These are phyloP conservation scores for Hirsutella rhossiliensis DNA, from an alignment of 2,329 filamentous ascomycete species.

Conservation along the genomic window DNA sequence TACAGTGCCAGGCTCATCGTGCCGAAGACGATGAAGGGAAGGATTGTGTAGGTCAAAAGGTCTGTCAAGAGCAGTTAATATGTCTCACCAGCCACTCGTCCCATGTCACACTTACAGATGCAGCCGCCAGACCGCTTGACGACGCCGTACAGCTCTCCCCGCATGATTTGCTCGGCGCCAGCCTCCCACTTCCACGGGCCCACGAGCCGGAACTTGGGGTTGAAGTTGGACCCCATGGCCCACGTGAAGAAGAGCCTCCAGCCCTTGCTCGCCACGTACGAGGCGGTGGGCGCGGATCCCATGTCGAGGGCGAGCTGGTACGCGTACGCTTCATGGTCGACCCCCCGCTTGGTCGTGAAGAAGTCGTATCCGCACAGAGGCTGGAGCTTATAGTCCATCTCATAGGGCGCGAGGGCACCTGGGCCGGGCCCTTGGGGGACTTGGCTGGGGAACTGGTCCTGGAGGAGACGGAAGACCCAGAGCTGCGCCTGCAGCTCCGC, in stretches of 20 bases:
- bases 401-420: constrained; percentile 18
- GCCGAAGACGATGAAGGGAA: constrained; percentile 23
- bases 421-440: constrained; percentile 6
- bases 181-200: constrained; percentile 30
- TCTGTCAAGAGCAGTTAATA: constrained; percentile 14
- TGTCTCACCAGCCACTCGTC: not conserved
- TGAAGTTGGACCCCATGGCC: constrained; percentile 37
- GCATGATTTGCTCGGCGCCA: constrained; percentile 24
- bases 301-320: constrained; percentile 37
- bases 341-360: constrained; percentile 23
- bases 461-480: constrained; percentile 29
- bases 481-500: constrained; percentile 36
- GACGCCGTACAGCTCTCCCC: constrained; percentile 26
- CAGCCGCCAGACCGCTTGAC: constrained; percentile 22
- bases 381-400: constrained; percentile 28
- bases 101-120: constrained; percentile 19
- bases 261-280: constrained; percentile 20
- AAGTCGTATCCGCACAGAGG: constrained; percentile 19
- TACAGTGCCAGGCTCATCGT: constrained; percentile 17
- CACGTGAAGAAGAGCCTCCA: constrained; percentile 29
- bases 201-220: constrained; percentile 33
- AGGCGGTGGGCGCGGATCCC: constrained; percentile 26
- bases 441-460: constrained; percentile 11
- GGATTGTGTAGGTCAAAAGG: constrained; percentile 21
- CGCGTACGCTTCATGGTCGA: constrained; percentile 36